Evolutionary conservation across 1,139 yeast species (phyloP).

Genomic region (Pneumocystis sp.): DNA sequence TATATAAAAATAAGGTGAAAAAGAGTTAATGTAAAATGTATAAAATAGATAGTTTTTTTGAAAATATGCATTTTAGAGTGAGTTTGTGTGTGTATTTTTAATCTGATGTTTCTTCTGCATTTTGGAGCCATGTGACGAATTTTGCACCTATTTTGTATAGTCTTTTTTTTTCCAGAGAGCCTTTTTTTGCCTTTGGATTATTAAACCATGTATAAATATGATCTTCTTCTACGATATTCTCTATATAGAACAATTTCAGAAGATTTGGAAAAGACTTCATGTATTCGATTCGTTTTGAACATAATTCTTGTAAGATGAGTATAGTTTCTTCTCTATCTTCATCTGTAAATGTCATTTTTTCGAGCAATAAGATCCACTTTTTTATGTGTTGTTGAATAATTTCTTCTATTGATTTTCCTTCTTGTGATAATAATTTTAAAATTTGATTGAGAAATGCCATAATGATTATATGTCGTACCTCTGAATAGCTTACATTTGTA

Average conservation of each 20-base stretch:
- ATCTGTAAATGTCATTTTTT: conserved; percentile 43
- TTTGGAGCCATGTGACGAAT: not conserved
- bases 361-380: conserved; percentile 34
- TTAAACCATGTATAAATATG: not conserved
- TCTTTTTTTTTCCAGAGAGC: not conserved
- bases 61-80: not conserved
- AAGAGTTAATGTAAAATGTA: not conserved
- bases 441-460: conserved; percentile 39
- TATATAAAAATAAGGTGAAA: not conserved
- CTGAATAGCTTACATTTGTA: conserved; percentile 87
- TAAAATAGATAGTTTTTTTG: not conserved
- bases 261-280: not conserved
- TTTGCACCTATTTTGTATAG: not conserved
- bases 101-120: not conserved
- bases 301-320: not conserved
- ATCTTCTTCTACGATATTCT: not conserved
- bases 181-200: not conserved
- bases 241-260: not conserved
- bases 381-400: not conserved
- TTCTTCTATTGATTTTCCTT: not conserved
- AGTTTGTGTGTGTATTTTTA: not conserved
- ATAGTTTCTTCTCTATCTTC: conserved; percentile 3
- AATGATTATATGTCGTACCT: conserved; percentile 71
- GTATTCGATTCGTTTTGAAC: not conserved
- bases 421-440: not conserved